Evolutionary conservation across 176 grass and related monocot species (phyloP).

Genomic region (Musa schizocarpa): DNA sequence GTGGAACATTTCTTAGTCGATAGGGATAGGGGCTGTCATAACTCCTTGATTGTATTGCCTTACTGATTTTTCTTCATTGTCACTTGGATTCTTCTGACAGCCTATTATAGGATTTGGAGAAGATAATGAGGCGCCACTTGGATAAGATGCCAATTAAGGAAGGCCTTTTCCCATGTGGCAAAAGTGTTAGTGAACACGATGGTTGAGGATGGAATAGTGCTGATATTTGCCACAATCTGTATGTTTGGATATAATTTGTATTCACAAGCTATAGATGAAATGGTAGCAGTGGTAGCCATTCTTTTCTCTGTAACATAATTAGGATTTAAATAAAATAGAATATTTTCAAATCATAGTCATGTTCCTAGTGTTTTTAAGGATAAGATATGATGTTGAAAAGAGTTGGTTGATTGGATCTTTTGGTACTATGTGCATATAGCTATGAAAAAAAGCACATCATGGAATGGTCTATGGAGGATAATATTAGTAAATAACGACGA

Average conservation of each 20-base stretch:
- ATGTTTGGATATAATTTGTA: background rate
- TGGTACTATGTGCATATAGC: no score
- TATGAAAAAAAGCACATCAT: no score
- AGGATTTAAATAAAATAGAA: background rate
- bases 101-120: background rate
- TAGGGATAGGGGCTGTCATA: no score
- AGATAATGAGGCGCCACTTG: background rate
- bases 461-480: no score
- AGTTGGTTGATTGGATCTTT: no score
- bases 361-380: background rate
- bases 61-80: background rate
- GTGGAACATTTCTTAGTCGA: no score
- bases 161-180: background rate
- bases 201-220: background rate
- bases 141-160: background rate
- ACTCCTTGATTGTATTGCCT: no score
- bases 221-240: background rate
- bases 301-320: background rate
- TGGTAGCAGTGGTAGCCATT: background rate
- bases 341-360: background rate
- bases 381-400: background rate
- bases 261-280: background rate
- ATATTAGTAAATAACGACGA: no score
- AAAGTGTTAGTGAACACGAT: background rate
- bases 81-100: background rate